These are phyloP conservation scores for Fomitopsis betulina DNA, from an alignment of 1,284 basidiomycete genomes.

Conservation along the genomic window DNA sequence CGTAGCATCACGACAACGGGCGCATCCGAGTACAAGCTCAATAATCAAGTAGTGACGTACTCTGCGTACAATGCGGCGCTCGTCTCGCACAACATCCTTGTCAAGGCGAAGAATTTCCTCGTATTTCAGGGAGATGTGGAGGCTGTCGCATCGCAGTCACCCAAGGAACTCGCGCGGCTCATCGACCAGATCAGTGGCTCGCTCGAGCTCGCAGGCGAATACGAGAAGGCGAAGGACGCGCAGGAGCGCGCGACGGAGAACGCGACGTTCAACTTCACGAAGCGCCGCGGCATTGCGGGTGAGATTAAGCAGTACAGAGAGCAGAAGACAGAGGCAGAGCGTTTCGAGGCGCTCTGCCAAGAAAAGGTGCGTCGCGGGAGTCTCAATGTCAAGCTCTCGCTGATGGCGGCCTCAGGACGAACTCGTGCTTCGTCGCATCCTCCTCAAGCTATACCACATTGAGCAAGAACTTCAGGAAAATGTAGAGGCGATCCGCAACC, in stretches of 20 bases:
- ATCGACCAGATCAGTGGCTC: slow-evolving; percentile 97
- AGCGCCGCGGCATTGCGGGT: slow-evolving; percentile 87
- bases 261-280: slow-evolving; percentile 91
- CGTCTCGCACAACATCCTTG: slow-evolving; percentile 89
- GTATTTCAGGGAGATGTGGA: slow-evolving; percentile 99
- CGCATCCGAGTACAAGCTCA: slow-evolving; percentile 85
- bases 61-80: slow-evolving; percentile 84
- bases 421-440: slow-evolving; percentile 74
- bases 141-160: slow-evolving; percentile 93
- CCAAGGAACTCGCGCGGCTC: slow-evolving; percentile 84
- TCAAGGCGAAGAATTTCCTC: slow-evolving; percentile 99
- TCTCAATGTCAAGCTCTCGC: not conserved
- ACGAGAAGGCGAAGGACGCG: slow-evolving; percentile 84
- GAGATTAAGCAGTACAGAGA: slow-evolving; percentile 98
- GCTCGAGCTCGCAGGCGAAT: slow-evolving; percentile 84
- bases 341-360: slow-evolving; percentile 76
- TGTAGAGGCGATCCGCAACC: slow-evolving; percentile 62
- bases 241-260: slow-evolving; percentile 92
- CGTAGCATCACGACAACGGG: slow-evolving; percentile 81
- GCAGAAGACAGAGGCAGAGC: slow-evolving; percentile 91
- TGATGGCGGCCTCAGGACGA: slow-evolving; percentile 54
- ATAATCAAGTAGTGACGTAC: slow-evolving; percentile 76
- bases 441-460: slow-evolving; percentile 92
- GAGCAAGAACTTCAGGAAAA: slow-evolving; percentile 76
- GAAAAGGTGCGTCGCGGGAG: slow-evolving; percentile 50